Percentiles rank a stretch among this genome's conserved stretches.
Conservation (phyloP, 352 stramenopile genomes). For the Aphanomyces invadans region DNA sequence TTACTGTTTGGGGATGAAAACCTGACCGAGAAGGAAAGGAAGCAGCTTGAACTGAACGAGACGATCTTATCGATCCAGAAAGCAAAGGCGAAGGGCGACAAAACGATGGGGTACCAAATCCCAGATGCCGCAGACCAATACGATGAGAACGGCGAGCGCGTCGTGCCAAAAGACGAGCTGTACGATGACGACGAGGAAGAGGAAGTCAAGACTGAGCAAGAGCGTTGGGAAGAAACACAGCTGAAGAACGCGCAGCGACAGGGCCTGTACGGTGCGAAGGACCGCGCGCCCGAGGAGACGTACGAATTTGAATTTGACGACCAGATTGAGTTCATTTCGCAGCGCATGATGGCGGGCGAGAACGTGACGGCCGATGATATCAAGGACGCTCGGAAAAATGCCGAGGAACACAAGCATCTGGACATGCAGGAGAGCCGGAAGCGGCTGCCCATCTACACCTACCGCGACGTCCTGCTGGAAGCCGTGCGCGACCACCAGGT, state of each 20-base stretch:
- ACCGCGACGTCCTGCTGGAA: conserved; percentile 95
- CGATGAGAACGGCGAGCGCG: conserved; percentile 79
- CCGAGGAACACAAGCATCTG: conserved; percentile 81
- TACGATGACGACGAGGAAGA: conserved; percentile 89
- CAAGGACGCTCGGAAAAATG: conserved; percentile 54
- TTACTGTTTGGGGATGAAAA: conserved; percentile 73
- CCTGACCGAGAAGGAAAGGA: conserved; percentile 69
- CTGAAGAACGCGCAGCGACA: conserved; percentile 74
- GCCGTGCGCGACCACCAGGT: conserved; percentile 57
- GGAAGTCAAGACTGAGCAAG: conserved; percentile 94
- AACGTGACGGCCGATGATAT: conserved; percentile 79
- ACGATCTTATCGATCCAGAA: conserved; percentile 89
- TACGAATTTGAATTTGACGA: conserved; percentile 98
- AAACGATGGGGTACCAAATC: conserved; percentile 89
- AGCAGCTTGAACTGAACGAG: conserved; percentile 77
- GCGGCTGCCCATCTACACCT: conserved; percentile 96
- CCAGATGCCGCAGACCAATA: conserved; percentile 95
- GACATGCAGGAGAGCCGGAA: conserved; percentile 94
- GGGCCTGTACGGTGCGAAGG: conserved; percentile 49
- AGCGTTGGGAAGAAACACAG: conserved; percentile 97
- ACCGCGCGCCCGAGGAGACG: conserved; percentile 72
- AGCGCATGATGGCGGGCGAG: conserved; percentile 79
- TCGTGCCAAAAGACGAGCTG: conserved; percentile 87
- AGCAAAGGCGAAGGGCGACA: conserved; percentile 41
- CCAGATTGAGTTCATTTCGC: conserved; percentile 98